phyloP scores from a whole-genome alignment of 2,329 filamentous ascomycete genomes.

The Zelopaecilomyces penicillatus region DNA sequence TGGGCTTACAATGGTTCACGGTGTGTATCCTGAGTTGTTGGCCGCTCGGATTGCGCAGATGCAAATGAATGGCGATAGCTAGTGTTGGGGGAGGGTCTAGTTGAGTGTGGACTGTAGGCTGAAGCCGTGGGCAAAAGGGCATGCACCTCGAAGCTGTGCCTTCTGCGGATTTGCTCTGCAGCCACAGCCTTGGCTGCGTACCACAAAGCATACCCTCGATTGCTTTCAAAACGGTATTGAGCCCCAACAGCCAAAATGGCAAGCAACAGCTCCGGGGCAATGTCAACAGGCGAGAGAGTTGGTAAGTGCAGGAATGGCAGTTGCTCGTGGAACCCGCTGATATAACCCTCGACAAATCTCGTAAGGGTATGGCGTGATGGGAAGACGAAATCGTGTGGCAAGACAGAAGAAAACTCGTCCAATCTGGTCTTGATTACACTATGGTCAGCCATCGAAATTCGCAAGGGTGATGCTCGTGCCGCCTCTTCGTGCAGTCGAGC shows the following conservation, averaged over 20 bases:
- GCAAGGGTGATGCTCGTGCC: slow-evolving; percentile 26
- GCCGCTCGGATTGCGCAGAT: slow-evolving; percentile 48
- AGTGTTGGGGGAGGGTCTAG: slow-evolving; percentile 48
- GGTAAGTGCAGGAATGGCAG: slow-evolving; percentile 57
- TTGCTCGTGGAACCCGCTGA: slow-evolving; percentile 55
- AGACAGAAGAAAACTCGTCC: slow-evolving; percentile 51
- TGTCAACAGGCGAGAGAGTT: slow-evolving; percentile 53
- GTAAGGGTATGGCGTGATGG: slow-evolving; percentile 62
- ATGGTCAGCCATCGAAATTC: slow-evolving; percentile 48
- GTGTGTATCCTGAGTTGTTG: slow-evolving; percentile 49
- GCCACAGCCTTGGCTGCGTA: slow-evolving; percentile 52
- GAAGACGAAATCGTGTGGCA: slow-evolving; percentile 56
- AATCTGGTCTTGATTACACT: slow-evolving; percentile 49
- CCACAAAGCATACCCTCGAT: slow-evolving; percentile 51
- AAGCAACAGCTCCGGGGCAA: slow-evolving; percentile 59
- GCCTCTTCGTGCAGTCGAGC: slow-evolving; percentile 22
- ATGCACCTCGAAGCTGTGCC: slow-evolving; percentile 49
- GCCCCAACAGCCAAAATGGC: slow-evolving; percentile 61
- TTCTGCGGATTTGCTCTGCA: slow-evolving; percentile 48
- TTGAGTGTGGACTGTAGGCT: slow-evolving; percentile 53
- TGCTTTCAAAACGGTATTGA: slow-evolving; percentile 55
- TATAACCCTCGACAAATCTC: slow-evolving; percentile 61
- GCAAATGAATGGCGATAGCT: slow-evolving; percentile 51
- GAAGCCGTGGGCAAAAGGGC: slow-evolving; percentile 48
- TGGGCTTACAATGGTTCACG: slow-evolving; percentile 49